Percentiles rank a stretch among this genome's conserved stretches.
phyloP scores from a whole-genome alignment of 2,329 filamentous ascomycete species.

The Fusarium luffae region DNA sequence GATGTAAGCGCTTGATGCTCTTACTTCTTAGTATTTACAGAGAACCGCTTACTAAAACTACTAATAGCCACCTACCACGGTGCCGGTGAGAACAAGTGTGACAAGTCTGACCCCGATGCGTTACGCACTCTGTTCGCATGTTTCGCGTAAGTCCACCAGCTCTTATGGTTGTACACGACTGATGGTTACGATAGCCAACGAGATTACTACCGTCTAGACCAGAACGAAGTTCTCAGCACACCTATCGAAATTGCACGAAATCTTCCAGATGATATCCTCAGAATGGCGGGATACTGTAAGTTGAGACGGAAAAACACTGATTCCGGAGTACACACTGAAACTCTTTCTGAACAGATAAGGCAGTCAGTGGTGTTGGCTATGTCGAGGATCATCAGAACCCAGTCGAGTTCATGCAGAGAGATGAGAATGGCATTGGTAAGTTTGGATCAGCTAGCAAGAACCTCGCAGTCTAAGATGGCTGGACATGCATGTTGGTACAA shows the following conservation, averaged over 20 bases:
- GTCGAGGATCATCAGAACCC: background rate
- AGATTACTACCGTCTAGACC: background rate
- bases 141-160: background rate
- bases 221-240: background rate
- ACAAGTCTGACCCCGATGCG: background rate
- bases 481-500: too few species aligned
- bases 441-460: background rate
- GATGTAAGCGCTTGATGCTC: background rate
- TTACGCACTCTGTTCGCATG: background rate
- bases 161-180: background rate
- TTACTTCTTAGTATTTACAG: too few species aligned
- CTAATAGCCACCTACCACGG: background rate
- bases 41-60: fast-evolving
- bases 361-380: background rate
- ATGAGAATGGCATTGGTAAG: background rate
- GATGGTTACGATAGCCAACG: background rate
- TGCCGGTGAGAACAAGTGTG: background rate
- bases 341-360: background rate
- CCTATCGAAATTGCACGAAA: background rate
- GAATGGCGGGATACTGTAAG: background rate
- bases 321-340: background rate
- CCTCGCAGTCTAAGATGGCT: background rate
- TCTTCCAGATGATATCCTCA: background rate
- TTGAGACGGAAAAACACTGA: background rate
- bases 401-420: background rate